A percentile compares a stretch with the other conserved stretches of the same genome.
Conservation (phyloP, 352 stramenopile genomes). For the Pythium scleroteichum region DNA sequence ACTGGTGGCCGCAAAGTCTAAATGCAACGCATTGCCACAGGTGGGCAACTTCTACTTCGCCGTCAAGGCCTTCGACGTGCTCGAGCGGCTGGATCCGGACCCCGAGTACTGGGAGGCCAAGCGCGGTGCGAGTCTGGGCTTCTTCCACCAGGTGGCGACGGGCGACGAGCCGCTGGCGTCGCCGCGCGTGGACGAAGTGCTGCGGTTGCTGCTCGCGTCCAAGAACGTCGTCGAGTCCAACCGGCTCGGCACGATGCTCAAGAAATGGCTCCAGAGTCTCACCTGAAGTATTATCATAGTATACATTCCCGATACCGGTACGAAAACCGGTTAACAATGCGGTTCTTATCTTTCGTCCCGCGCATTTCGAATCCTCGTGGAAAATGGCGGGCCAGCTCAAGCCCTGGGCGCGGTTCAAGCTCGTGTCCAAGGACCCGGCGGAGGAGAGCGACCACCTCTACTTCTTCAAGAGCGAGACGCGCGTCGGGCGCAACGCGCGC, state of each 20-base stretch:
- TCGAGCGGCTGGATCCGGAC: constrained; percentile 68
- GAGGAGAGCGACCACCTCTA: constrained; percentile 67
- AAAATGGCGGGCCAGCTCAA: constrained; percentile 1
- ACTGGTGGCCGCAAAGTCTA: neutral
- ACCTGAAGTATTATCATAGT: neutral
- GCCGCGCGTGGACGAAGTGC: constrained; percentile 46
- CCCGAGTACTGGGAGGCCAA: constrained; percentile 81
- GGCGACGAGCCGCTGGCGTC: constrained; percentile 29
- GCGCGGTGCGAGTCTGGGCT: constrained; percentile 62
- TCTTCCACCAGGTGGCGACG: constrained; percentile 55
- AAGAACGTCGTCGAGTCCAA: constrained; percentile 59
- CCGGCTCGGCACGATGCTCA: constrained; percentile 42
- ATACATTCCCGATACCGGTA: too few species aligned
- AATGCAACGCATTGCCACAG: neutral
- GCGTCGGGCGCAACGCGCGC: constrained; percentile 53
- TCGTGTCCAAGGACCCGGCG: constrained; percentile 55
- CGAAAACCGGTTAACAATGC: neutral
- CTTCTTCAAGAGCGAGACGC: constrained; percentile 43
- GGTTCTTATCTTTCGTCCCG: neutral
- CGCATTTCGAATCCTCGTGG: constrained; percentile 7
- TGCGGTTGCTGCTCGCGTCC: constrained; percentile 49
- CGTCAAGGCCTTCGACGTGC: constrained; percentile 72
- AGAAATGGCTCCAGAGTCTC: constrained; percentile 41
- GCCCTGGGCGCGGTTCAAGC: constrained; percentile 62
- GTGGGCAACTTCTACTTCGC: constrained; percentile 58